A percentile compares a stretch with the other conserved stretches of the same genome.
These are phyloP conservation scores for Brassica incana DNA, from an alignment of 345 rosid genomes.

Conservation along the genomic window DNA sequence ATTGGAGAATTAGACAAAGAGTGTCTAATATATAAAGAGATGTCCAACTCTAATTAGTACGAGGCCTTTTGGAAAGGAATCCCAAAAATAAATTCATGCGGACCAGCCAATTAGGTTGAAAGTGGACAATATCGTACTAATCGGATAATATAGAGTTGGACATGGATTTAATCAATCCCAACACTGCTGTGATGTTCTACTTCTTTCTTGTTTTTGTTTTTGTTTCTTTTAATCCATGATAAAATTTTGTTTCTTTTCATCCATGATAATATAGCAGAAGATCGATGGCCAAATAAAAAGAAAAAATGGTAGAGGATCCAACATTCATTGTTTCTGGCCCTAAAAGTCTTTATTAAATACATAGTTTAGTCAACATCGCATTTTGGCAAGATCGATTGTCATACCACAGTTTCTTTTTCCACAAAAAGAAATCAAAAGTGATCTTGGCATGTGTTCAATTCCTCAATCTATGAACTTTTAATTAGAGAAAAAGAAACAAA, in stretches of 20 bases:
- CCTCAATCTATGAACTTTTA: background rate
- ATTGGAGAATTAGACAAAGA: too few relatives aligned
- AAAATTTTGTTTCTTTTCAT: background rate
- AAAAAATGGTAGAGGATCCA: constrained; percentile 5
- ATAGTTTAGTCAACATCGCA: constrained; percentile 1
- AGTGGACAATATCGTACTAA: too few relatives aligned
- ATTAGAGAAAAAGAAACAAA: too few relatives aligned
- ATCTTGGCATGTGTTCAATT: constrained; percentile 1
- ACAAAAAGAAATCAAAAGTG: background rate
- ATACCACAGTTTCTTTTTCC: background rate
- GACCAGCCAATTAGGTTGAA: too few relatives aligned
- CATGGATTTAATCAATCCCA: too few relatives aligned
- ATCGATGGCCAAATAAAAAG: background rate
- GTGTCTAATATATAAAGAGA: too few relatives aligned
- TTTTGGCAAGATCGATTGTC: constrained; percentile 10
- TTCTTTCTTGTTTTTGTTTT: background rate
- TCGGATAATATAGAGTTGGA: too few relatives aligned
- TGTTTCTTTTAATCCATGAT: background rate
- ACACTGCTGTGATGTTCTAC: too few relatives aligned
- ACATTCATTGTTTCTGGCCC: background rate
- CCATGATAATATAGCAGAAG: background rate
- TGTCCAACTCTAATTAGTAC: too few relatives aligned
- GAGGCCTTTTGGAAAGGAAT: too few relatives aligned
- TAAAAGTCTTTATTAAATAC: background rate
- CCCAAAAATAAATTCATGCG: too few relatives aligned